These are phyloP conservation scores for Talaromyces sp. DNA, from an alignment of 2,329 filamentous ascomycete species.

Conservation along the genomic window DNA sequence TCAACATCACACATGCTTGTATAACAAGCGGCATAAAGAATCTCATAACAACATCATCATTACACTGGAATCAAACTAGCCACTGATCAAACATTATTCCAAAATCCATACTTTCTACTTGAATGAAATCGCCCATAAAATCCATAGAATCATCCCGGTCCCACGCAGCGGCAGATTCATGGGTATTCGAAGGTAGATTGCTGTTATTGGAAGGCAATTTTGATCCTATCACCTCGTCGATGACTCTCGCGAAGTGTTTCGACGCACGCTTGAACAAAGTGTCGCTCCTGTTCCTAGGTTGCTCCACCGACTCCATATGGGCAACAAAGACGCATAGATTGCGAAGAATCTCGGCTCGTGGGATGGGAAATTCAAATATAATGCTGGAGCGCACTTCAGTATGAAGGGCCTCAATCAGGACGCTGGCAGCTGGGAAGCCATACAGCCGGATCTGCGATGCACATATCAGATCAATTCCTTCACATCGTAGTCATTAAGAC, in stretches of 20 bases:
- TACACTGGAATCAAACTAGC: neutral
- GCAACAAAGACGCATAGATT: constrained; percentile 10
- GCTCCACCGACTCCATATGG: constrained; percentile 3
- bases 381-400: neutral
- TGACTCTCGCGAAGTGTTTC: neutral
- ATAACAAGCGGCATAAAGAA: too few relatives aligned
- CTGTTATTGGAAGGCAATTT: neutral
- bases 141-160: neutral
- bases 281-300: neutral
- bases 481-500: neutral
- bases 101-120: constrained; percentile 5
- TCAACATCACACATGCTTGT: too few relatives aligned
- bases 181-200: neutral
- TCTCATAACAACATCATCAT: too few relatives aligned
- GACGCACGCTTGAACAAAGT: constrained; percentile 9
- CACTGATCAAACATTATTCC: constrained; percentile 15
- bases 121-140: neutral
- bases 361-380: neutral
- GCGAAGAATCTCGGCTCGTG: constrained; percentile 7
- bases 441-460: constrained; percentile 7
- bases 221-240: constrained; percentile 8
- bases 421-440: constrained; percentile 9
- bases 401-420: constrained; percentile 1
- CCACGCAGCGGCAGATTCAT: neutral
- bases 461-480: neutral